phyloP scores from a whole-genome alignment of 495 filamentous ascomycete species.

The Apiosordaria backusii region DNA sequence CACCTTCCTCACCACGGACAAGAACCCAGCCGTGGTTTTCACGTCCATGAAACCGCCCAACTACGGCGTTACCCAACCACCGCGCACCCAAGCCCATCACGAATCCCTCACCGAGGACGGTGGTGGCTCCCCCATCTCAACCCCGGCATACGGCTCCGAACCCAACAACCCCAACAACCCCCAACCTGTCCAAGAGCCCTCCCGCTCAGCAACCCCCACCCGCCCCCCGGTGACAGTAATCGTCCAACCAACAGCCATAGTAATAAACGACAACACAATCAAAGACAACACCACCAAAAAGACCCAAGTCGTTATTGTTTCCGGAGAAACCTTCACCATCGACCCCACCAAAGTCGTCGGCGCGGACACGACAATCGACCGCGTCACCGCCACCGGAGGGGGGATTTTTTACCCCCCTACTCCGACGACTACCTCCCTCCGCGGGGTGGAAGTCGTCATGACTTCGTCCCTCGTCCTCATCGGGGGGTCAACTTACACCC shows the following conservation, averaged over 20 bases:
- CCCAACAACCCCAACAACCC: neutral
- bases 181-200: constrained; percentile 9
- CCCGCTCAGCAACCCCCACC: constrained; percentile 10
- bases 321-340: constrained; percentile 42
- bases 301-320: constrained; percentile 41
- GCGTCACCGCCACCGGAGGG: constrained; percentile 29
- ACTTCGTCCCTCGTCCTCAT: constrained; percentile 44
- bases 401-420: constrained; percentile 28
- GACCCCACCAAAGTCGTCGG: constrained; percentile 41
- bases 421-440: constrained; percentile 36
- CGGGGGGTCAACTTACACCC: constrained; percentile 43
- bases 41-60: constrained; percentile 36
- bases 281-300: constrained; percentile 31
- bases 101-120: constrained; percentile 11
- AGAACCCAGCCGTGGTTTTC: constrained; percentile 47
- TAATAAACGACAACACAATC: constrained; percentile 44
- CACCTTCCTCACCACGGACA: constrained; percentile 45
- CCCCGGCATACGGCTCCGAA: constrained; percentile 30
- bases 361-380: constrained; percentile 38
- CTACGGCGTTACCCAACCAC: constrained; percentile 38
- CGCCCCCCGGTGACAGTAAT: constrained; percentile 35
- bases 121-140: constrained; percentile 8
- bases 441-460: constrained; percentile 39
- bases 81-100: constrained; percentile 25
- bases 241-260: constrained; percentile 39